These are phyloP conservation scores for Tolypocladium inflatum DNA, from an alignment of 2,329 filamentous ascomycete species.

Conservation along the genomic window DNA sequence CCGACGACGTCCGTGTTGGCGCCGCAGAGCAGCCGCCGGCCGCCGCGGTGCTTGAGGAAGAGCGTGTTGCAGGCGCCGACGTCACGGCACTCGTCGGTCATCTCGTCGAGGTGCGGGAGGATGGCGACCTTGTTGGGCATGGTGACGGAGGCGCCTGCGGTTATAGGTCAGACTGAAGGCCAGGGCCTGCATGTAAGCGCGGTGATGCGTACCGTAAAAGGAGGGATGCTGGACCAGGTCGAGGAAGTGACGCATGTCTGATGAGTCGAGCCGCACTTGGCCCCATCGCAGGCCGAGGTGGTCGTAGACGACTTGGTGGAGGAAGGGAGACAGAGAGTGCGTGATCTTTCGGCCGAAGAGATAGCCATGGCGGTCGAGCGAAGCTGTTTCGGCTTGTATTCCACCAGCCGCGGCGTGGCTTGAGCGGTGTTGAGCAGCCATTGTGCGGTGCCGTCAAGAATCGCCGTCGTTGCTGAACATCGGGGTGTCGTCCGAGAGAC, in stretches of 20 bases:
- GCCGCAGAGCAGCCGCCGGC: constrained; percentile 50
- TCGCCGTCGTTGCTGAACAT: not conserved
- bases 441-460: not conserved
- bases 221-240: constrained; percentile 43
- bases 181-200: not conserved
- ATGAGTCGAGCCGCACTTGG: constrained; percentile 43
- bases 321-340: constrained; percentile 44
- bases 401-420: not conserved
- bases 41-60: constrained; percentile 47
- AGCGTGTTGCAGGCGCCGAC: constrained; percentile 77
- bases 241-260: constrained; percentile 38
- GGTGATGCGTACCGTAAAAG: constrained; percentile 47
- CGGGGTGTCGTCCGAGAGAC: not conserved
- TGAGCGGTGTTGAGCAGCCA: not conserved
- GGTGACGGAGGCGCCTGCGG: constrained; percentile 58
- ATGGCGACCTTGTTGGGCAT: constrained; percentile 81
- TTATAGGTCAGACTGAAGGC: not conserved
- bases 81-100: constrained; percentile 62
- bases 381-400: constrained; percentile 7
- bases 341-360: constrained; percentile 49
- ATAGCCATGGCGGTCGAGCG: constrained; percentile 38
- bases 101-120: constrained; percentile 60
- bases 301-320: constrained; percentile 45
- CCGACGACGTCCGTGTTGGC: constrained; percentile 78
- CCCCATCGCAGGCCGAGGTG: constrained; percentile 39